Evolutionary conservation across 371 early-diverging fungal genomes (phyloP).

Genomic region (Coemansia sp.): DNA sequence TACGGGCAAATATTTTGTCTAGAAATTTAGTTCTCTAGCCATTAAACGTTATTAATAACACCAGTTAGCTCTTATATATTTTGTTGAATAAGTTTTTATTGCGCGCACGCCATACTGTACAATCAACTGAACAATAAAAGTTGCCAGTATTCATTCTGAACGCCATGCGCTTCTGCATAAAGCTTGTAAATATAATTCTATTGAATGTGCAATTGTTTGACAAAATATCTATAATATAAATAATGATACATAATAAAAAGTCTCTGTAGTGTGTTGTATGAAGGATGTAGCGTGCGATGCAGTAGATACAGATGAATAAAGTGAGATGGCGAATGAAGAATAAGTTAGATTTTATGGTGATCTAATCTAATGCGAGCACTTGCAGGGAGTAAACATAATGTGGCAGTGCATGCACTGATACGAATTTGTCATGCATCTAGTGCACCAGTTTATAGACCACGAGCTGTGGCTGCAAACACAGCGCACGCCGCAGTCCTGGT

Average conservation of each 20-base stretch:
- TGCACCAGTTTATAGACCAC: slow-evolving; percentile 49
- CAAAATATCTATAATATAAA: not conserved
- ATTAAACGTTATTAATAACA: not conserved
- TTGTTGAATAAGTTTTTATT: not conserved
- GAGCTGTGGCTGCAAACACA: slow-evolving; percentile 41
- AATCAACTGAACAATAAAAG: not conserved
- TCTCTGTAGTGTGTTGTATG: not conserved
- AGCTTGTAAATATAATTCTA: not conserved
- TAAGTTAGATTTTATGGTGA: not conserved
- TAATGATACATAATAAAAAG: not conserved
- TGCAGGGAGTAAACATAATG: slow-evolving; percentile 19
- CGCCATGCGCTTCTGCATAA: not conserved
- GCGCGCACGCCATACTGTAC: not conserved
- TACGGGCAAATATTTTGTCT: not conserved
- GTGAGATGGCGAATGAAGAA: not conserved
- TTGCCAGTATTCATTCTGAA: not conserved
- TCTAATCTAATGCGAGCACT: not conserved
- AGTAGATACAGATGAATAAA: not conserved
- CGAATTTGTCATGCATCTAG: slow-evolving; percentile 29
- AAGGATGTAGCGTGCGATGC: not conserved
- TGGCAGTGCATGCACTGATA: slow-evolving; percentile 46
- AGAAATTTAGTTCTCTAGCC: not conserved
- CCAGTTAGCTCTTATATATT: not conserved
- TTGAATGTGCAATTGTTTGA: not conserved
- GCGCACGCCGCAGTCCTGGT: slow-evolving; percentile 41